Conservation (phyloP, 306 rosid species). For the Castanea mollissima region DNA sequence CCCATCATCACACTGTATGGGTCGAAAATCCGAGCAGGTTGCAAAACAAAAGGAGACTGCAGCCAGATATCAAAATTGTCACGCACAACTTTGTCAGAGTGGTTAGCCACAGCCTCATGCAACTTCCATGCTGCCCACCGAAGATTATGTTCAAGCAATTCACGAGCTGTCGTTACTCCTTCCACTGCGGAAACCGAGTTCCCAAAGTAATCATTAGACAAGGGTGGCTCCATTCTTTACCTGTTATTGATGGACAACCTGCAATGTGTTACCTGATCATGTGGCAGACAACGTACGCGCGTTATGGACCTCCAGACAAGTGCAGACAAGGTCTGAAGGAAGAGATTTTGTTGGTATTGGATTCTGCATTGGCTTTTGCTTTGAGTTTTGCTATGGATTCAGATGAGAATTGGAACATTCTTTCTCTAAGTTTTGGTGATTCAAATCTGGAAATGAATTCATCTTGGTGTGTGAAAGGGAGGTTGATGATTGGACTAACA, state of each 20-base stretch:
- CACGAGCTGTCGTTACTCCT: constrained; percentile 20
- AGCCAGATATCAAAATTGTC: constrained; percentile 19
- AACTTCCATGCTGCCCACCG: constrained; percentile 67
- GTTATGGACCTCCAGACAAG: constrained; percentile 57
- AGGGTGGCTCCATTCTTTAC: constrained; percentile 46
- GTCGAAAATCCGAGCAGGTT: background rate
- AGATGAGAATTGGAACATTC: constrained; percentile 52
- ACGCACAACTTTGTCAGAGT: background rate
- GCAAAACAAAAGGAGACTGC: constrained; percentile 11
- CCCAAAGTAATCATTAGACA: constrained; percentile 51
- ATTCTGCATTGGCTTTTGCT: constrained; percentile 47
- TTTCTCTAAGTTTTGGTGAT: constrained; percentile 42
- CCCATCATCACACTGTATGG: constrained; percentile 32
- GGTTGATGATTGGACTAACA: constrained; percentile 30
- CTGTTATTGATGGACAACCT: constrained; percentile 35
- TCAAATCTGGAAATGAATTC: constrained; percentile 46
- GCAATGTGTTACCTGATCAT: constrained; percentile 34
- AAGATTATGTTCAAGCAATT: constrained; percentile 31
- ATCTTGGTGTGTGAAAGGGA: constrained; percentile 44
- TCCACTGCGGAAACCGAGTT: background rate
- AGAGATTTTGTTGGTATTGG: constrained; percentile 33
- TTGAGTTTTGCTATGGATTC: constrained; percentile 55
- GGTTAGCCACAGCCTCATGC: constrained; percentile 38
- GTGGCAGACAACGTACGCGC: constrained; percentile 21
- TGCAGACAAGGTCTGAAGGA: constrained; percentile 60